These are phyloP conservation scores for Fulvia fulva DNA, from an alignment of 2,329 filamentous ascomycete species.

Conservation along the genomic window DNA sequence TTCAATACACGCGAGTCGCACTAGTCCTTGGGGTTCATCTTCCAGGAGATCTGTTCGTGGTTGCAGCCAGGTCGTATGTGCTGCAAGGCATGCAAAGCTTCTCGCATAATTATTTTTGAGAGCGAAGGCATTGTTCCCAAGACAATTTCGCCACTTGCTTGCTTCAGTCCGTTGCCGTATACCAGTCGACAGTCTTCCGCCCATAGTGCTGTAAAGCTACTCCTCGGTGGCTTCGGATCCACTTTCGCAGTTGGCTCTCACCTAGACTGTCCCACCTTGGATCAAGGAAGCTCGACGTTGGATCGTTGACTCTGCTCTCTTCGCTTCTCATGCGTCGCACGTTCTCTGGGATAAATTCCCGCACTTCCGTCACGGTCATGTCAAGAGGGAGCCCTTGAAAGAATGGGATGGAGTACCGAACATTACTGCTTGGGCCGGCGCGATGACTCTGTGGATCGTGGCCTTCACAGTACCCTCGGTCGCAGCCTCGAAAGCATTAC, in stretches of 20 bases:
- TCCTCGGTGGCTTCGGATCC: constrained; percentile 35
- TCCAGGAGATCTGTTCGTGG: too few species aligned
- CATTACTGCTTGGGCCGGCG: constrained; percentile 19
- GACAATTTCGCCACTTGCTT: too few species aligned
- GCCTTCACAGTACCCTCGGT: constrained; percentile 53
- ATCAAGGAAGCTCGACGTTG: constrained; percentile 27
- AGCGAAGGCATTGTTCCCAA: too few species aligned
- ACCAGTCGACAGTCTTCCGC: constrained; percentile 27
- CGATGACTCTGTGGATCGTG: constrained; percentile 42
- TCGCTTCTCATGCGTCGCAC: constrained; percentile 22
- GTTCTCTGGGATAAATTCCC: constrained; percentile 25
- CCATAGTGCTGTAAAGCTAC: constrained; percentile 38
- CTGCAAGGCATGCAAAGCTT: too few species aligned
- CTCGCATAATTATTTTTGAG: too few species aligned
- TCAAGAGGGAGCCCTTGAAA: constrained; percentile 37
- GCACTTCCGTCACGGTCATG: constrained; percentile 42
- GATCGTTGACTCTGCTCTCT: constrained; percentile 11
- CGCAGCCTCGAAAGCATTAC: constrained; percentile 56
- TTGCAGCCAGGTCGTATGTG: too few species aligned
- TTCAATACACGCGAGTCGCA: too few species aligned
- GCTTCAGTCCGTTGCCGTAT: constrained; percentile 11
- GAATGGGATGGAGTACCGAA: constrained; percentile 36
- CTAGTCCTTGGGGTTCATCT: too few species aligned
- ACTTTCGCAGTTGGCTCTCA: constrained; percentile 36
- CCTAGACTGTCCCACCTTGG: constrained; percentile 35